Evolutionary conservation across 257 asterid genomes (phyloP), one percentile per base, ranked within the genome.

Genomic region (Echium plantagineum): DNA sequence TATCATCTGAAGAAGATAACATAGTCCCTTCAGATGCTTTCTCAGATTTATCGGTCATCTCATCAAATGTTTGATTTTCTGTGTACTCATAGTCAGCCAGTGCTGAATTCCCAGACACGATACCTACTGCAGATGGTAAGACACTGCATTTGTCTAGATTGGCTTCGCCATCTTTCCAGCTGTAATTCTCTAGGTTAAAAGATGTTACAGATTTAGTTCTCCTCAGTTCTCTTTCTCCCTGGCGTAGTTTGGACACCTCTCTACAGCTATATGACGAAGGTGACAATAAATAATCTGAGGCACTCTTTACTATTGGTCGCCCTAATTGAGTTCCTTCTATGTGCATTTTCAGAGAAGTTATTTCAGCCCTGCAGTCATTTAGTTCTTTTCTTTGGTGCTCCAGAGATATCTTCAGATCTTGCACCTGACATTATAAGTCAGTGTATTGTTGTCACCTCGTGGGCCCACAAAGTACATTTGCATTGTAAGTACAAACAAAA

Each of bases 361-460:
- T 83, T 82, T 93, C 98, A 69, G 96, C 96, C 77, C 97, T 81
- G 66, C 94, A 86, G 59, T 80, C 95, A 83, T 93, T 90, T 68
- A 93, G 74, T 71, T 83, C 94, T 74, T 81, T 80, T 60, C 82
- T 77, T 78, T 80, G 88, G 72, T 79, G 76, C 68, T 83, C 88
- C 68, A 86, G 32, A 66, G 83, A 75, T 75, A 77, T 86, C 83
- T 84, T 93, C 82, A 85, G 70, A 68, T 71, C 81, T 72, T 83
- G 97, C 68, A 86, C 86, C 98, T 89, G 82, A 71, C 59, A 46
- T 63, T 66, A 65, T 42, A 71, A 64, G 55, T n/a, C n/a, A n/a
- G n/a, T n/a, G n/a, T 38, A 35, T 60, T 20, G 51, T 19, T 30
- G 53, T 66, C 56, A 68, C 56, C 47, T 57, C 60, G 63, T 51